phyloP scores from a whole-genome alignment of 768 basidiomycete genomes.

The Chalciporus chontae region DNA sequence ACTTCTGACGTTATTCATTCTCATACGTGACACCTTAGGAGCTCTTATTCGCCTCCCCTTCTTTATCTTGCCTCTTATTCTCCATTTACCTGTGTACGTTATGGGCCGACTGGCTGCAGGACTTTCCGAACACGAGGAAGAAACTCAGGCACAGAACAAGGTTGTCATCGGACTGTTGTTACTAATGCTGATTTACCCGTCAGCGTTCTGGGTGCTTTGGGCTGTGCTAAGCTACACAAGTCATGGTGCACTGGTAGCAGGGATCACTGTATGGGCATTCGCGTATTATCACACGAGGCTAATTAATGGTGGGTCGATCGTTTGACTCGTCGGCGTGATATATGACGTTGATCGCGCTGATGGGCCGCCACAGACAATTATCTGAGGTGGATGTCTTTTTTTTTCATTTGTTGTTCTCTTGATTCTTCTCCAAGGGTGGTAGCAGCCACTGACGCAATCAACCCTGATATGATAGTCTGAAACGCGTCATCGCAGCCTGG shows the following conservation, averaged over 20 bases:
- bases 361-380: constrained; percentile 55
- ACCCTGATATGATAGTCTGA: constrained; percentile 49
- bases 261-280: constrained; percentile 66
- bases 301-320: constrained; percentile 68
- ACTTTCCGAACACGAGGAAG: constrained; percentile 82
- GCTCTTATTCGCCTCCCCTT: constrained; percentile 77
- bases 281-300: constrained; percentile 82
- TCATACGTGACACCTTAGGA: constrained; percentile 74
- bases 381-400: constrained; percentile 53
- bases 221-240: constrained; percentile 74
- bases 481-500: constrained; percentile 91
- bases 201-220: constrained; percentile 86
- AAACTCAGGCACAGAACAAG: constrained; percentile 97
- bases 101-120: constrained; percentile 74
- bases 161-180: constrained; percentile 82
- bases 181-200: constrained; percentile 70
- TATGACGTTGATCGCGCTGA: constrained; percentile 17
- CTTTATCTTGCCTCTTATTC: constrained; percentile 80
- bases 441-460: constrained; percentile 18
- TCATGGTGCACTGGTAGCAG: constrained; percentile 70
- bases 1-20: constrained; percentile 70
- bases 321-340: constrained; percentile 17
- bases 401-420: constrained; percentile 3
- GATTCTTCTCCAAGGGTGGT: constrained; percentile 11
- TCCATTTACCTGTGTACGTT: constrained; percentile 83